Percentiles rank a stretch among this genome's conserved stretches.
These are phyloP conservation scores for Paragyromitra xinjiangensis DNA, from an alignment of 495 filamentous ascomycete species.

Conservation along the genomic window DNA sequence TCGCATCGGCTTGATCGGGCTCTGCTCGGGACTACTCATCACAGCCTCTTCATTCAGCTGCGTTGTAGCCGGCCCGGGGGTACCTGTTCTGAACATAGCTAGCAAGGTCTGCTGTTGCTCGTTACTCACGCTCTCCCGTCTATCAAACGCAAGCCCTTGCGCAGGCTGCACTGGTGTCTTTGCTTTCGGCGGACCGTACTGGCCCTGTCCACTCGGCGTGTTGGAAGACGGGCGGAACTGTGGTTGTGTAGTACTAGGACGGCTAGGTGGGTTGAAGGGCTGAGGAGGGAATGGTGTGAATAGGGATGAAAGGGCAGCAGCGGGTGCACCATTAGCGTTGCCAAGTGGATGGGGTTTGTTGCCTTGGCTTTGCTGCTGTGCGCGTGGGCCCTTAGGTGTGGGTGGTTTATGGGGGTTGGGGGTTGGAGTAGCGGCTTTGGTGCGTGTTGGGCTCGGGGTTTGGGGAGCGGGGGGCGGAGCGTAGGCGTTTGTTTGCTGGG, in stretches of 20 bases:
- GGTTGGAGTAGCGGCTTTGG: slow-evolving; percentile 1
- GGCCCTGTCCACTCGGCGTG: not conserved
- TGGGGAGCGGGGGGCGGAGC: slow-evolving; percentile 21
- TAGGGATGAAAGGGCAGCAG: slow-evolving; percentile 9
- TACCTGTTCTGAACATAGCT: slow-evolving; percentile 51
- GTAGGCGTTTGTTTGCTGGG: slow-evolving; percentile 18
- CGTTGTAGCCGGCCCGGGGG: slow-evolving; percentile 24
- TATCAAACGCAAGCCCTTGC: slow-evolving; percentile 40
- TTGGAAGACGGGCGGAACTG: slow-evolving; percentile 6
- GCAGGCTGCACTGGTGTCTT: slow-evolving; percentile 4
- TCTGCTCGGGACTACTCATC: slow-evolving; percentile 42
- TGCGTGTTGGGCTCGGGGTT: not conserved
- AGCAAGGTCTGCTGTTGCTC: slow-evolving; percentile 53
- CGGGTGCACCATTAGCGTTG: not conserved
- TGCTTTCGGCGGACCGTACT: slow-evolving; percentile 40
- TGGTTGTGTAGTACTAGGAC: slow-evolving; percentile 16
- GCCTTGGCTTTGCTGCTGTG: slow-evolving; percentile 26
- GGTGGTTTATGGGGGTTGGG: slow-evolving; percentile 13
- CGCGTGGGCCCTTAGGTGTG: slow-evolving; percentile 16
- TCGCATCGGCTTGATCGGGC: slow-evolving; percentile 18
- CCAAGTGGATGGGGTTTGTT: slow-evolving; percentile 13
- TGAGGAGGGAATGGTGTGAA: slow-evolving; percentile 13
- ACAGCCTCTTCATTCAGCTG: slow-evolving; percentile 24
- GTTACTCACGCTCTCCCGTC: slow-evolving; percentile 49
- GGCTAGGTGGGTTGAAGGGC: slow-evolving; percentile 11